Conservation (phyloP, 176 grass and related monocot species). For the Lolium rigidum region DNA sequence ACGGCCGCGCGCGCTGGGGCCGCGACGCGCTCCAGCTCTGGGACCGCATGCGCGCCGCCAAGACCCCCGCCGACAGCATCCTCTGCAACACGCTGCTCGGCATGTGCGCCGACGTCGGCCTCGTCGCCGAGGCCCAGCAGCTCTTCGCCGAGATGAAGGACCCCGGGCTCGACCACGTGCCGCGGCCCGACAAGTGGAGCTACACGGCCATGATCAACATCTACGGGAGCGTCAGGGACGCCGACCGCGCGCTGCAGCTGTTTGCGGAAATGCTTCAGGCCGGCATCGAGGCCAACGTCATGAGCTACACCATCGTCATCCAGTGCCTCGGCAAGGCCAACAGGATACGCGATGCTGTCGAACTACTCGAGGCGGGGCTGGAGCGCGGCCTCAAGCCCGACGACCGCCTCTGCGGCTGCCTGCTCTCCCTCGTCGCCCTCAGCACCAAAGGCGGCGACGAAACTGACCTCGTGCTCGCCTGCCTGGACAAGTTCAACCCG, state of each 20-base stretch:
- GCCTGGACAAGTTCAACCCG: constrained; percentile 69
- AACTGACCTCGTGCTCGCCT: constrained; percentile 53
- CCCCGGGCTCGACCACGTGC: constrained; percentile 4
- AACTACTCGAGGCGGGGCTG: constrained; percentile 54
- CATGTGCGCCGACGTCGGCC: constrained; percentile 90
- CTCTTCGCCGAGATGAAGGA: constrained; percentile 87
- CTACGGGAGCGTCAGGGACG: constrained; percentile 71
- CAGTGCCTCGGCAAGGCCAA: constrained; percentile 77
- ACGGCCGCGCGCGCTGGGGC: constrained; percentile 76
- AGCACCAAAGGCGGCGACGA: constrained; percentile 51
- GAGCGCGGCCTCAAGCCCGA: constrained; percentile 63
- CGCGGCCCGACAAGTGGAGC: constrained; percentile 78
- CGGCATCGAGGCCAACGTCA: constrained; percentile 70
- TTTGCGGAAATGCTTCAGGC: constrained; percentile 72
- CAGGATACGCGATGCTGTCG: constrained; percentile 58
- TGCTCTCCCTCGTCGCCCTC: constrained; percentile 71
- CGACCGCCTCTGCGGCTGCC: constrained; percentile 77
- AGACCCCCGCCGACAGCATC: constrained; percentile 75
- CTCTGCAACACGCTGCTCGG: constrained; percentile 91
- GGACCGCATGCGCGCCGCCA: constrained; percentile 65
- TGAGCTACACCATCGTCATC: constrained; percentile 91
- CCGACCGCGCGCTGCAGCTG: constrained; percentile 58
- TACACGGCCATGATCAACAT: constrained; percentile 96
- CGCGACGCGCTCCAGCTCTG: constrained; percentile 83
- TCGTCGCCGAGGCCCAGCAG: constrained; percentile 74